Base-by-base conservation (phyloP, 208 protist genomes). In the Willaertia magna region DNA sequence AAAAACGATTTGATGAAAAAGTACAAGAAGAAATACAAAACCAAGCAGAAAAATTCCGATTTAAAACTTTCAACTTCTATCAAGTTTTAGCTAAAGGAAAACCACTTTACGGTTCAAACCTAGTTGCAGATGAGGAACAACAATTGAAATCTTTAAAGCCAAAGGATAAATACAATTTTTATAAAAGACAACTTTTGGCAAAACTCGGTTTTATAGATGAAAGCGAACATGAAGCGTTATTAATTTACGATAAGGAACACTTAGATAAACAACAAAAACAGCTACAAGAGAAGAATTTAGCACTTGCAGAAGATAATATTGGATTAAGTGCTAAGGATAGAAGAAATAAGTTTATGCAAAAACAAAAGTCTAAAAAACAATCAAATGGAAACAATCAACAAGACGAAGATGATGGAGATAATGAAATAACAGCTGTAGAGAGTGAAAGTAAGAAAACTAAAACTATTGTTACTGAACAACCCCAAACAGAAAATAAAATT, bases 401-500 rank as follows among this genome's bases (percentile, higher is more conserved):
- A 20, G 7, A 39, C 26, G 22, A n/a, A 0, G 26, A 26, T 34
- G 55, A 67, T 34, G 26, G 34, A 61, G 11, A 51, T 3, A 12
- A 78, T 81, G 79, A 85, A 46, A 59, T 46, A 34, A 39, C 4
- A 26, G 26, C 40, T 34, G 22, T 85, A 4, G 76, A 78, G 40
- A 47, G 20, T 14, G 0, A 20, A 81, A 12, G 2, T 20, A 44
- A 78, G 34, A 61, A 79, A n/a, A 16, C 52, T 1, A 79, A 82
- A 85, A 85, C 87, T 34, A 84, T 89, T 20, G 85, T 89, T 22
- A 89, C 88, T 20, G 85, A 87, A 51, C 87, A 90, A 85, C 85
- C 87, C 39, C 67, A 88, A 51, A 4, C 7, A 7, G n/a, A 84
- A 4, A 87, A 82, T 49, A 89, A 91, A 84, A 84, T 92, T 44